phyloP scores from a whole-genome alignment of 2,329 filamentous ascomycete species.

The Sporothrix brasiliensis region DNA sequence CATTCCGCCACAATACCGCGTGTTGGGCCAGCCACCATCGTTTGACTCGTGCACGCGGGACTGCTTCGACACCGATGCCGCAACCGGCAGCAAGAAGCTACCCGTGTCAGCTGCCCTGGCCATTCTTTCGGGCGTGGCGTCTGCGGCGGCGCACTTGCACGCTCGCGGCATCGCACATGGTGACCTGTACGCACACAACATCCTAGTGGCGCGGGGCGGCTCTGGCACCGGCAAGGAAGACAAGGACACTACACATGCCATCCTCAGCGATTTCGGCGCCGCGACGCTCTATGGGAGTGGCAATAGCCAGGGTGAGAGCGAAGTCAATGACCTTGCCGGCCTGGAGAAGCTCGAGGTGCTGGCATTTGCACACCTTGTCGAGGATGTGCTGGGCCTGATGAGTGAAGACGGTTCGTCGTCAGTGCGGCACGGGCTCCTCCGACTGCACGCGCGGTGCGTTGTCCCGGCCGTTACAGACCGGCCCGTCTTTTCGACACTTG shows the following conservation, averaged over 20 bases:
- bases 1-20: conserved; percentile 49
- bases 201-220: conserved; percentile 43
- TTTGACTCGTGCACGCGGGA: conserved; percentile 53
- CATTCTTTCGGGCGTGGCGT: conserved; percentile 49
- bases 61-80: conserved; percentile 42
- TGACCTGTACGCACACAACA: conserved; percentile 54
- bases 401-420: not conserved
- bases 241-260: conserved; percentile 42
- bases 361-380: conserved; percentile 53
- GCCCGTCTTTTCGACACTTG: conserved; percentile 43
- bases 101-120: conserved; percentile 41
- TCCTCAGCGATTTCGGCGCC: conserved; percentile 54
- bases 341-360: conserved; percentile 52
- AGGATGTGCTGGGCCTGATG: conserved; percentile 49
- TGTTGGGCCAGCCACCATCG: conserved; percentile 50
- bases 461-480: conserved; percentile 38
- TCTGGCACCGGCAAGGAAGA: not conserved
- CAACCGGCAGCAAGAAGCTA: conserved; percentile 36
- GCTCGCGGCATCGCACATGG: conserved; percentile 50
- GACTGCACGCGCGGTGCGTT: conserved; percentile 41
- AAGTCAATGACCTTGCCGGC: conserved; percentile 23
- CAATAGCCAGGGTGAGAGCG: conserved; percentile 33
- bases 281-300: conserved; percentile 49
- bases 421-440: conserved; percentile 37
- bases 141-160: conserved; percentile 51